Base-by-base conservation (phyloP, 2,329 filamentous ascomycete species). In the Colletotrichum sp. region DNA sequence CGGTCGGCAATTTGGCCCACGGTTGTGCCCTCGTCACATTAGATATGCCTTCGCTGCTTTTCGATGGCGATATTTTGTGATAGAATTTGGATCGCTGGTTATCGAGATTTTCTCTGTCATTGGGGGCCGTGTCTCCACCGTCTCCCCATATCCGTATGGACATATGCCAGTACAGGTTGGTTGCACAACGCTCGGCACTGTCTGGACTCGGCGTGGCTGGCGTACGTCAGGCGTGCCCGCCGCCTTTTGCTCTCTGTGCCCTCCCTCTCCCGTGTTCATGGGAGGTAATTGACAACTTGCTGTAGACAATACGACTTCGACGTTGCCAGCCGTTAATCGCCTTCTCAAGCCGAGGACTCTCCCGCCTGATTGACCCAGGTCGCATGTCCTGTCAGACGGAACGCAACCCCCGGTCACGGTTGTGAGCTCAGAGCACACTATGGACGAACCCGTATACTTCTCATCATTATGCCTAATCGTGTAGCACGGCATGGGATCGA, bases 1-100 rank as follows among this genome's bases (percentile, higher is more conserved):
- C 39, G n/a, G n/a, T 36, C 60, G 48, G 28, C 48, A 48, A 22
- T 27, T 56, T 18, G 48, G 30, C 18, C 22, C 32, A 12, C 55
- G 28, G 25, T 22, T 52, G 67, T 55, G 28, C 27, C 27, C 28
- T 71, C 36, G 36, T 71, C 67, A 66, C 22, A 66, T 70, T 28
- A 30, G 32, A 52, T 22, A 25, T 61, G 52, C 22, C 10, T 34
- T 39, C 58, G 61, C 4, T 43, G 61, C 61, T 52, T 25, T 27
- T 48, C 72, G 72, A 71, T 71, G 67, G 52, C 72, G 36, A 22
- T 22, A 32, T 12, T 71, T 71, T 71, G 68, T 71, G 62, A 71
- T 18, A 72, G 39, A 72, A 66, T 60, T 62, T 56, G 55, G 55
- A 75, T 67, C 62, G 66, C 22, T 71, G 36, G n/a, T 72, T 62